A percentile compares a stretch with the other conserved stretches of the same genome.
These are phyloP conservation scores for Cryptococcus neoformans DNA, from an alignment of 1,284 basidiomycete species.

Conservation along the genomic window DNA sequence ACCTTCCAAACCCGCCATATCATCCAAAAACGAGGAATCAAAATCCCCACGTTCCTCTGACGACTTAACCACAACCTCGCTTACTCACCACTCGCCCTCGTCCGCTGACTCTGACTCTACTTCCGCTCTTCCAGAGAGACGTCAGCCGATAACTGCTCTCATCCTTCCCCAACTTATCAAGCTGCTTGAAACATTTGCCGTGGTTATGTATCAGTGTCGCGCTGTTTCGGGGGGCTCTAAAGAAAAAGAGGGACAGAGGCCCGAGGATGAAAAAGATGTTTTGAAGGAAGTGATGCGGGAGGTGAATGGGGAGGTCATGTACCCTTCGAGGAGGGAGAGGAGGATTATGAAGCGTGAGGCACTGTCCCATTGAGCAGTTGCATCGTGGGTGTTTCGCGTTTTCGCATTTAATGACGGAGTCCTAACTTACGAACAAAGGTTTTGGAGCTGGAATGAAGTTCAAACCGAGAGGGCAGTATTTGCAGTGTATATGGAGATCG, in stretches of 20 bases:
- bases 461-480: too few species aligned
- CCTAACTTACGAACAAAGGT: too few species aligned
- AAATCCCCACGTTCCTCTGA: not conserved
- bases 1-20: not conserved
- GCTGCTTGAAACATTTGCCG: not conserved
- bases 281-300: not conserved
- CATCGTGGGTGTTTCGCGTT: too few species aligned
- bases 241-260: not conserved
- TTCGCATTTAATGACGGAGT: too few species aligned
- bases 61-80: not conserved
- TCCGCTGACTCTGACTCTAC: not conserved
- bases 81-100: not conserved
- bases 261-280: not conserved
- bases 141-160: not conserved
- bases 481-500: too few species aligned
- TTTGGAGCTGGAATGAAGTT: too few species aligned
- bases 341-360: not conserved
- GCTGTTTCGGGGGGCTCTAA: not conserved
- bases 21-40: not conserved
- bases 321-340: constrained; percentile 1
- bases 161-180: constrained; percentile 1
- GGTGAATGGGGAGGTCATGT: not conserved
- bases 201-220: not conserved
- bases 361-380: too few species aligned
- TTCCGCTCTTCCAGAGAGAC: not conserved